Conservation (phyloP, 371 early-diverging fungal species). For the Rhizomucor pusillus region DNA sequence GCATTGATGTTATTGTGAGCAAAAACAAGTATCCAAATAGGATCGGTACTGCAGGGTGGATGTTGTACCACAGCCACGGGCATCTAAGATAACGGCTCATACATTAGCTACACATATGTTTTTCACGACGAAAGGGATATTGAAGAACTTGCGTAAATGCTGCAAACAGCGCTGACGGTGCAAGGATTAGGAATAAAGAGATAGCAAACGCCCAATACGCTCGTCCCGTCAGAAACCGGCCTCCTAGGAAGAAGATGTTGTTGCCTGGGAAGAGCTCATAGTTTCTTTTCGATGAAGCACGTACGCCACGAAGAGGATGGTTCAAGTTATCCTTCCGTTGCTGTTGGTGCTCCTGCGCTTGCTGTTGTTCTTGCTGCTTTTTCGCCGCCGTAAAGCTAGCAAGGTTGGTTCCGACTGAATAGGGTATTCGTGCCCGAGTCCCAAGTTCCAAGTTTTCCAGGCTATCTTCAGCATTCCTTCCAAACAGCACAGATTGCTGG, state of each 20-base stretch:
- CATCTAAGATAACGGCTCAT: no score
- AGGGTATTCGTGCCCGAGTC: no score
- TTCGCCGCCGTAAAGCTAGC: not conserved
- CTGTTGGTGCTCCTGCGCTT: not conserved
- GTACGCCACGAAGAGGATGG: not conserved
- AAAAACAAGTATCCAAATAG: slow-evolving; percentile 75
- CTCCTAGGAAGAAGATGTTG: slow-evolving; percentile 61
- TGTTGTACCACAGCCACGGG: slow-evolving; percentile 63
- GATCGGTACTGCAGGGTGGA: slow-evolving; percentile 63
- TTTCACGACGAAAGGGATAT: no score
- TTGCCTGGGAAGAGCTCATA: slow-evolving; percentile 42
- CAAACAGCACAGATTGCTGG: no score
- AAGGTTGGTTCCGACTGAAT: no score
- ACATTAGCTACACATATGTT: no score
- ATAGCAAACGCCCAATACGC: slow-evolving; percentile 65
- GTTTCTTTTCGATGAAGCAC: slow-evolving; percentile 8
- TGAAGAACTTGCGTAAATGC: slow-evolving; percentile 60
- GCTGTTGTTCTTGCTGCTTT: not conserved
- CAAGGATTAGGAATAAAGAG: slow-evolving; percentile 59
- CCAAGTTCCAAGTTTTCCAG: no score
- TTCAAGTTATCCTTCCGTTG: slow-evolving; percentile 2
- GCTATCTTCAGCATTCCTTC: no score
- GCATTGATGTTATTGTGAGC: slow-evolving; percentile 69
- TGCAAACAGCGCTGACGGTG: slow-evolving; percentile 66
- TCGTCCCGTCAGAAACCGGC: slow-evolving; percentile 68